Percentiles rank a stretch among this genome's conserved stretches.
These are phyloP conservation scores for Colletotrichum graminicola DNA, from an alignment of 2,329 filamentous ascomycete genomes.

Conservation along the genomic window DNA sequence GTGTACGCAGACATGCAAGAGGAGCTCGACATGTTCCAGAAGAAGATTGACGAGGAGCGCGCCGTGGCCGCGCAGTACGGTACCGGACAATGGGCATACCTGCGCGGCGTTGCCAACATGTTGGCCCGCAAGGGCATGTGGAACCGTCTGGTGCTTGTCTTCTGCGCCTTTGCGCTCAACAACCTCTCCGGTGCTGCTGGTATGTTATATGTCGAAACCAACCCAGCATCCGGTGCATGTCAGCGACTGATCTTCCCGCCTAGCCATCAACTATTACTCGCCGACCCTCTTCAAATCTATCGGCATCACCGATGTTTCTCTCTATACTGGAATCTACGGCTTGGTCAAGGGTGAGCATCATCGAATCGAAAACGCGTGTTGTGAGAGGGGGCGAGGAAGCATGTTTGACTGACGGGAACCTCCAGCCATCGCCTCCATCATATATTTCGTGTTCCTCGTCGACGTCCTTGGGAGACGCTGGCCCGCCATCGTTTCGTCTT, in stretches of 20 bases:
- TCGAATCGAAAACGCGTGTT: too few species aligned
- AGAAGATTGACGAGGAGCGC: slow-evolving; percentile 51
- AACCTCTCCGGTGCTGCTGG: slow-evolving; percentile 52
- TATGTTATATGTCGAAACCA: not conserved
- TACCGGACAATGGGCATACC: slow-evolving; percentile 50
- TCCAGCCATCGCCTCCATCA: slow-evolving; percentile 53
- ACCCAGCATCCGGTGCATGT: not conserved
- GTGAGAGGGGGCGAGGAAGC: too few species aligned
- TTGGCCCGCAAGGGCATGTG: slow-evolving; percentile 55
- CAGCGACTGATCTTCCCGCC: not conserved
- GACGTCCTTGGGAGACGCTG: slow-evolving; percentile 54
- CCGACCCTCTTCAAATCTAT: slow-evolving; percentile 55
- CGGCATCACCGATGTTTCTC: slow-evolving; percentile 57
- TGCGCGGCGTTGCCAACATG: slow-evolving; percentile 52
- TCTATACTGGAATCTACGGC: slow-evolving; percentile 66
- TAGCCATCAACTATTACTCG: slow-evolving; percentile 59
- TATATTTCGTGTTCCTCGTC: slow-evolving; percentile 56
- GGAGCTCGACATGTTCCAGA: slow-evolving; percentile 61
- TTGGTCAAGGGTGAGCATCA: slow-evolving; percentile 51
- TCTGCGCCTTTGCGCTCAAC: slow-evolving; percentile 54
- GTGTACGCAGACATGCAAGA: slow-evolving; percentile 52
- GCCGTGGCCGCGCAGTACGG: slow-evolving; percentile 50
- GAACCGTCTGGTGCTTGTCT: slow-evolving; percentile 54
- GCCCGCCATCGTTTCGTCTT: slow-evolving; percentile 61
- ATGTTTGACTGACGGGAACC: not conserved